Percentiles rank a stretch among this genome's conserved stretches.
Evolutionary conservation across 805 yeast species (phyloP).

Genomic region (Kuraishia piskuri): DNA sequence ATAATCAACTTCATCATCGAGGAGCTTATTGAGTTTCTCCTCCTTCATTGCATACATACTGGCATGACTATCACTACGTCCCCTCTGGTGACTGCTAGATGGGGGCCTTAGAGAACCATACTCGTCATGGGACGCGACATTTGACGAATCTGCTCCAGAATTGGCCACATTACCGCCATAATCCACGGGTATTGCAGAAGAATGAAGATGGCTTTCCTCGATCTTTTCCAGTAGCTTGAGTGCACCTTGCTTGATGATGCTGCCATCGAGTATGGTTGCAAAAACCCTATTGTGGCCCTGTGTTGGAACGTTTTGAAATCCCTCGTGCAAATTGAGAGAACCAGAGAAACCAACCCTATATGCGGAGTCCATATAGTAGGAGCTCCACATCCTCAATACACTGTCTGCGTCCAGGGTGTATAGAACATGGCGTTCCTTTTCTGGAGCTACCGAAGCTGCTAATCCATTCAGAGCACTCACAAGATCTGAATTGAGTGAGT

Average conservation of each 20-base stretch:
- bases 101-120: not conserved
- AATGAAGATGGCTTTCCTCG: slow-evolving; percentile 6
- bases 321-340: slow-evolving; percentile 25
- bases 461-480: slow-evolving; percentile 24
- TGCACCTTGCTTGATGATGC: slow-evolving; percentile 21
- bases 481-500: slow-evolving; percentile 2
- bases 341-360: slow-evolving; percentile 54
- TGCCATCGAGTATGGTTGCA: slow-evolving; percentile 28
- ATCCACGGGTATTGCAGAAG: not conserved
- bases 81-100: not conserved
- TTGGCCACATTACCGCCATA: not conserved
- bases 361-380: slow-evolving; percentile 51
- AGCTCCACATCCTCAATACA: slow-evolving; percentile 59
- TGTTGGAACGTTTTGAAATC: not conserved
- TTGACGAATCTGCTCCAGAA: not conserved
- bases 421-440: slow-evolving; percentile 38
- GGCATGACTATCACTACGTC: not conserved
- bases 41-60: slow-evolving; percentile 5
- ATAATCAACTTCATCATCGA: slow-evolving; percentile 23
- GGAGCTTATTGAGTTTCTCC: slow-evolving; percentile 15
- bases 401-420: slow-evolving; percentile 59
- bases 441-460: slow-evolving; percentile 25
- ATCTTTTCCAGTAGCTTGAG: slow-evolving; percentile 11
- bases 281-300: slow-evolving; percentile 5
- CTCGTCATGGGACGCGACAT: not conserved